These are phyloP conservation scores for Solanum piurae DNA, from an alignment of 257 asterid genomes.

Conservation along the genomic window DNA sequence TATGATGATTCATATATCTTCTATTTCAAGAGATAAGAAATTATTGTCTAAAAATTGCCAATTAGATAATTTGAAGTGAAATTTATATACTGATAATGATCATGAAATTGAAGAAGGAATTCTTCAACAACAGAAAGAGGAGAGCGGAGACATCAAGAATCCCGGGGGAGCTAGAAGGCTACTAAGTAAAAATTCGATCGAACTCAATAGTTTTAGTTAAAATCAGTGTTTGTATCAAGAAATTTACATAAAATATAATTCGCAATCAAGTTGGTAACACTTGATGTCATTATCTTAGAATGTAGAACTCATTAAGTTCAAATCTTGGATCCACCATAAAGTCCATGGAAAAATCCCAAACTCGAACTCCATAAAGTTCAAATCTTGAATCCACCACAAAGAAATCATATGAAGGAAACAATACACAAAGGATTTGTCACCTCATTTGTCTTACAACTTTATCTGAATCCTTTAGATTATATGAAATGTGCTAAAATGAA, in stretches of 20 bases:
- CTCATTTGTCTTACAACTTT: background rate
- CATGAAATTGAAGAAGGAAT: background rate
- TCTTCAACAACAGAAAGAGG: background rate
- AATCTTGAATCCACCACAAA: background rate
- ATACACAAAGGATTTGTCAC: background rate
- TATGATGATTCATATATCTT: background rate
- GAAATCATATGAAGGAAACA: background rate
- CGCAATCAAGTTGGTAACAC: too few relatives aligned
- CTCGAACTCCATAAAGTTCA: background rate
- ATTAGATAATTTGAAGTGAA: background rate
- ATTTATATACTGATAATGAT: background rate
- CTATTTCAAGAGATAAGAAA: background rate
- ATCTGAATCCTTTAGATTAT: background rate
- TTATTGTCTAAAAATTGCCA: background rate
- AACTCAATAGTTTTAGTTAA: background rate
- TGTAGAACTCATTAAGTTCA: background rate
- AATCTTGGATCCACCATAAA: background rate
- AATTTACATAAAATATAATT: too few relatives aligned
- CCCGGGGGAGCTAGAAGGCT: background rate
- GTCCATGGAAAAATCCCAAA: accelerated
- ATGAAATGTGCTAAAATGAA: background rate
- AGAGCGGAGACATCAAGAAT: background rate
- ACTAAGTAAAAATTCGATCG: background rate
- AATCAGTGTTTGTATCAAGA: background rate
- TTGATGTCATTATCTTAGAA: background rate